phyloP scores from a whole-genome alignment of 2,329 filamentous ascomycete genomes.

The Stagonosporopsis tanaceti region DNA sequence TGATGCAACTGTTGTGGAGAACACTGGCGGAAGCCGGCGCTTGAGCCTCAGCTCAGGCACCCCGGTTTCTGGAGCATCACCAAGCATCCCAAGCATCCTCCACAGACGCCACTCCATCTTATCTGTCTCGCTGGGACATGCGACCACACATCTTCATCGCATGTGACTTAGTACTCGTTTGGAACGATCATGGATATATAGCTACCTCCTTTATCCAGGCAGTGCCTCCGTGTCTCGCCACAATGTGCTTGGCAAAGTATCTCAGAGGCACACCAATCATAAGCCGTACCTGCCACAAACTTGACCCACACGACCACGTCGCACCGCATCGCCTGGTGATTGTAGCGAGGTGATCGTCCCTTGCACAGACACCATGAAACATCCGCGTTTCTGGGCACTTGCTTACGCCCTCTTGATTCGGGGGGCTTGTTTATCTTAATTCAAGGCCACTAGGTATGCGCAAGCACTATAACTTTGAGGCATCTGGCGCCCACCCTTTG shows the following conservation, averaged over 20 bases:
- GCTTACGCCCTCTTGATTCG: slow-evolving; percentile 26
- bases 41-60: slow-evolving; percentile 1
- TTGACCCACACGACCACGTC: slow-evolving; percentile 17
- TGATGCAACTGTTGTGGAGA: slow-evolving; percentile 20
- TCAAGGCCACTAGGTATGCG: slow-evolving; percentile 7
- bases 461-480: slow-evolving; percentile 11
- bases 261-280: slow-evolving; percentile 18
- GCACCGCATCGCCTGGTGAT: slow-evolving; percentile 16
- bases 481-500: not conserved
- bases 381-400: slow-evolving; percentile 12
- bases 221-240: slow-evolving; percentile 7
- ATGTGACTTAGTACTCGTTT: slow-evolving; percentile 2
- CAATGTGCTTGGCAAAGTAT: slow-evolving; percentile 4
- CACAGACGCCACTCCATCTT: slow-evolving; percentile 1
- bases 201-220: slow-evolving; percentile 10
- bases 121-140: not conserved
- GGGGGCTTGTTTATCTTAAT: slow-evolving; percentile 29
- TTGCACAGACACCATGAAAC: slow-evolving; percentile 19
- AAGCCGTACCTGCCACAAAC: not conserved
- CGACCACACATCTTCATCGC: not conserved
- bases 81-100: slow-evolving; percentile 26
- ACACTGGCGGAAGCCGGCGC: slow-evolving; percentile 1
- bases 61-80: slow-evolving; percentile 10
- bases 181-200: slow-evolving; percentile 6
- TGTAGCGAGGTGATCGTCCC: slow-evolving; percentile 19